Evolutionary conservation across 2,329 filamentous ascomycete genomes (phyloP), one percentile per base, ranked within the genome.

Genomic region (Pseudocercospora cruenta): DNA sequence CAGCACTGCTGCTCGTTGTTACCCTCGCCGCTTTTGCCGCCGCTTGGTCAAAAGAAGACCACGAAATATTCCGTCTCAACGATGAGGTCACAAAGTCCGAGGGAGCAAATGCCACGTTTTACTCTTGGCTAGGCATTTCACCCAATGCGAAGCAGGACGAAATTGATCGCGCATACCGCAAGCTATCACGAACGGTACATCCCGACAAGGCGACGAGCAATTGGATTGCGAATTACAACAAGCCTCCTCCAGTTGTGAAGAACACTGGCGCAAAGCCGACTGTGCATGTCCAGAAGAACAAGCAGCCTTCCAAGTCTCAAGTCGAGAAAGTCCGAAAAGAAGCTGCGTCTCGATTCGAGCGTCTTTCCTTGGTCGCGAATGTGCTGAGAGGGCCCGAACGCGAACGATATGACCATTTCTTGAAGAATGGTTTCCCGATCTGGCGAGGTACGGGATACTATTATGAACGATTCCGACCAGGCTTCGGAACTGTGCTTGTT

Each of bases 401-500:
- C 69, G 91, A 92, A 72, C 91, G 95, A 69, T 99, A 99, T 80
- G 94, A 99, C 78, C 91, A 97, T 80, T 99, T 98, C 83, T 81
- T 98, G 67, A 82, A 84, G 78, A 93, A 98, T 80, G 95, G 95
- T 68, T 99, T 99, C 83, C 95, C 95, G 33, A 88, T 88, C 63
- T 99, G 95, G 95, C 94, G 94, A 82, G 95, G 95, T 65, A 97
- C 94, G 53, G 94, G 95, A 69, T 99, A 99, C 86, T 99, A 98
- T 86, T 99, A 99, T 83, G 89, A 89, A 74, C 90, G 95, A 65
- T 97, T 94, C 85, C 88, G 95, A 21, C 95, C 95, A 1, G 95
- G 95, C 8, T 83, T 98, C 53, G 93, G 92, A 66, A 91, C 91
- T 14, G 95, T 97, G 54, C 80, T 98, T 60, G 67, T 90, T 26